These are phyloP conservation scores for Solanum appendiculatum DNA, from an alignment of 257 asterid genomes.

Conservation along the genomic window DNA sequence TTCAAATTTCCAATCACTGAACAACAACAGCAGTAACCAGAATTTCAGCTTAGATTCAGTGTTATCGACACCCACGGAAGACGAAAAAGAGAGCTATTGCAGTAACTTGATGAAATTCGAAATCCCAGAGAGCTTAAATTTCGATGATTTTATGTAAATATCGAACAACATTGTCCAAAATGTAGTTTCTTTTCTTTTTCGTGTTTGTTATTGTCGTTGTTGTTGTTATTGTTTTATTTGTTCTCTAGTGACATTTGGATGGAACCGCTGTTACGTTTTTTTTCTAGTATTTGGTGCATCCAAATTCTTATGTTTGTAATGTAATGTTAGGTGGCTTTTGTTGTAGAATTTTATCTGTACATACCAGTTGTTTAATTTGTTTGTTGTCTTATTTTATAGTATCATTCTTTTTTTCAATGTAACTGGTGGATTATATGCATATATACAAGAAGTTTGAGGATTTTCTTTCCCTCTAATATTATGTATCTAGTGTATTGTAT, in stretches of 20 bases:
- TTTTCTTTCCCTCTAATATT: neutral
- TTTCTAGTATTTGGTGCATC: neutral
- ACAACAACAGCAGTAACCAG: neutral
- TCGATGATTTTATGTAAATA: constrained; percentile 29
- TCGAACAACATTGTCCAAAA: neutral
- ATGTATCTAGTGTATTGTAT: neutral
- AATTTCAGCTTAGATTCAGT: constrained; percentile 20
- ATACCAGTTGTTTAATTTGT: neutral
- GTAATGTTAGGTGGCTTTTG: neutral
- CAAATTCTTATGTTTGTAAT: neutral
- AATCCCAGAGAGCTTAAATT: constrained; percentile 28
- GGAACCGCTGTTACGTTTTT: neutral
- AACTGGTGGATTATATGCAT: neutral
- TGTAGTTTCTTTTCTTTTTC: neutral
- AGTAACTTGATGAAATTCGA: constrained; percentile 32
- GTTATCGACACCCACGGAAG: constrained; percentile 32
- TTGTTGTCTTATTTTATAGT: neutral
- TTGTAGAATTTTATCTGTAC: neutral
- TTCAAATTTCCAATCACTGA: constrained; percentile 3
- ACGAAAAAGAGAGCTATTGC: constrained; percentile 33
- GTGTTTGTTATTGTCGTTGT: neutral
- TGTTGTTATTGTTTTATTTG: neutral
- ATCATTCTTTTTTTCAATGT: neutral
- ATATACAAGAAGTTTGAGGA: neutral
- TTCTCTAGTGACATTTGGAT: constrained; percentile 8